Evolutionary conservation across 495 filamentous ascomycete genomes (phyloP), one percentile per base, ranked within the genome.

Genomic region (Hypoxylon perforatum): DNA sequence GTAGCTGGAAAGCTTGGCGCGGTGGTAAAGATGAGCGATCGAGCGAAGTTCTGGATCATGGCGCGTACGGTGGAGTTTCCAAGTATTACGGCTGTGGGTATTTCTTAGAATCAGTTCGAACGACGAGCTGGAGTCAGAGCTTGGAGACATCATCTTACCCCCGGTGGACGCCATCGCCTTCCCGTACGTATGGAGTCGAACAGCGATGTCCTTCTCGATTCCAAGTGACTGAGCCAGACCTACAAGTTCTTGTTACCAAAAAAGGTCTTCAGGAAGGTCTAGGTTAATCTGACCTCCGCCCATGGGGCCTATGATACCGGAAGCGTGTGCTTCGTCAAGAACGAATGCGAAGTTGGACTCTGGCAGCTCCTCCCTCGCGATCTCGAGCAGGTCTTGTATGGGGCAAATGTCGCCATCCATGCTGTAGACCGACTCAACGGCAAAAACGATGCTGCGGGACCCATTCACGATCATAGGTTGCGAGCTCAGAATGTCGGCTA

Each of bases 381-480:
- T 68, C 6, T 76, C 63, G 6, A 88, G 70, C 14, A 90, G 80
- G 25, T 84, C 80, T 28, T 74, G 63, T 7, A 91, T 73, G 0
- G 88, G 88, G 17, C 82, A 82, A 25, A 88, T 62, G 69, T 90
- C 88, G 0, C 88, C 88, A 63, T 91, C 87, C 88, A 91, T 91
- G 60, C 86, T 89, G 66, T 91, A 91, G 8, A 90, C 73, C 0
- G 84, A 81, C 67, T 91, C 88, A 1, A 90, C 74, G 1, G 83
- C 82, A 7, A 91, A 75, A 47, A 91, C 78, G 8, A 62, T 19
- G 0, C 22, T 67, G 1, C 75, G 73, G 3, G 71, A 64, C 0
- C 81, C 81, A 4, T 70, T 45, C 30, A 47, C 39, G n/a, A 85
- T 51, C 14, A 52, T 17, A 0, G 69, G 45, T 35, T 83, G 75